A percentile compares a stretch with the other conserved stretches of the same genome.
Evolutionary conservation across 1,284 basidiomycete species (phyloP).

Genomic region (Microbotryum lychnidis-dioicae): DNA sequence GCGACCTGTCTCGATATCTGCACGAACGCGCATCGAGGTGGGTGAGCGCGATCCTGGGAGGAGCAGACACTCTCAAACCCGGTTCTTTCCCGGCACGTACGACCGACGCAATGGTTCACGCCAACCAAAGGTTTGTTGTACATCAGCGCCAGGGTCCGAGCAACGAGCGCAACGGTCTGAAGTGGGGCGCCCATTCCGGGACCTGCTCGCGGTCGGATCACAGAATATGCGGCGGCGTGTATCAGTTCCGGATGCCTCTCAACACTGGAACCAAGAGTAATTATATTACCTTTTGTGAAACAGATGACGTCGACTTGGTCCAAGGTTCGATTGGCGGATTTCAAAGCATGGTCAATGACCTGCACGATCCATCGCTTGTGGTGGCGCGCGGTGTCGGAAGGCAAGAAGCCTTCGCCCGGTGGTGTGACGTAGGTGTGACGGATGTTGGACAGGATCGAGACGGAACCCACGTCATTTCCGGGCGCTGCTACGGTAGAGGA

Average conservation of each 20-base stretch:
- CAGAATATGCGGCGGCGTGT: background rate
- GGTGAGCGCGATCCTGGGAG: slow-evolving; percentile 6
- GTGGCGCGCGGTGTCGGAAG: slow-evolving; percentile 87
- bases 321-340: slow-evolving; percentile 60
- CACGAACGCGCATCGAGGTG: background rate
- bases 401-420: slow-evolving; percentile 93
- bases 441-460: slow-evolving; percentile 48
- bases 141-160: slow-evolving; percentile 78
- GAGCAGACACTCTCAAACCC: background rate
- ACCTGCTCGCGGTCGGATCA: slow-evolving; percentile 47
- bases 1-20: slow-evolving; percentile 98
- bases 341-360: slow-evolving; percentile 74
- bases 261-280: too few species aligned
- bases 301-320: slow-evolving; percentile 86
- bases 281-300: slow-evolving; percentile 75
- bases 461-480: slow-evolving; percentile 48
- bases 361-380: slow-evolving; percentile 86
- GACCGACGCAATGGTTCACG: slow-evolving; percentile 97
- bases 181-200: slow-evolving; percentile 98
- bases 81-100: slow-evolving; percentile 49
- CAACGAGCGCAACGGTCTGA: slow-evolving; percentile 91
- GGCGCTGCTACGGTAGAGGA: slow-evolving; percentile 44
- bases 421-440: slow-evolving; percentile 98
- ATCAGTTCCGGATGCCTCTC: background rate
- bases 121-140: slow-evolving; percentile 88